A percentile compares a stretch with the other conserved stretches of the same genome.
phyloP scores from a whole-genome alignment of 1,284 basidiomycete species.

The Ustilago tritici region DNA sequence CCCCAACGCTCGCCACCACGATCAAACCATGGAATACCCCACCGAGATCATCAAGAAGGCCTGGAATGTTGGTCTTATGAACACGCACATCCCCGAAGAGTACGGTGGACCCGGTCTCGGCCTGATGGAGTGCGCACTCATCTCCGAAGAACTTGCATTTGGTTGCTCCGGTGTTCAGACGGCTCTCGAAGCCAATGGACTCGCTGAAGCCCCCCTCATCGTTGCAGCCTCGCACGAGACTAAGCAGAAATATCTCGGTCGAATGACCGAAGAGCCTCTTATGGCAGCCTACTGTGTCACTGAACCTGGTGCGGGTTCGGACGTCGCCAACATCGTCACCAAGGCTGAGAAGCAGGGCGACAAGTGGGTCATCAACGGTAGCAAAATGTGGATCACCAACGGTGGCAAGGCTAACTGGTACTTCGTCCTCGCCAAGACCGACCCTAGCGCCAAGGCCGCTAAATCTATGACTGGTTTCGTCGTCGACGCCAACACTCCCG shows the following conservation, averaged over 20 bases:
- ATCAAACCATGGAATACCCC: slow-evolving; percentile 71
- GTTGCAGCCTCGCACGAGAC: slow-evolving; percentile 73
- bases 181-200: slow-evolving; percentile 72
- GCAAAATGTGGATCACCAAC: slow-evolving; percentile 74
- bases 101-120: slow-evolving; percentile 74
- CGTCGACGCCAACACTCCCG: slow-evolving; percentile 73
- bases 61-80: slow-evolving; percentile 59
- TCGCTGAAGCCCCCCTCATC: slow-evolving; percentile 73
- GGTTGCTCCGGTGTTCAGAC: slow-evolving; percentile 75
- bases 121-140: slow-evolving; percentile 72
- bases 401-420: slow-evolving; percentile 74
- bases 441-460: slow-evolving; percentile 71
- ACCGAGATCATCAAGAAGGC: slow-evolving; percentile 74
- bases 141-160: slow-evolving; percentile 73
- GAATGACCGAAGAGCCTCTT: slow-evolving; percentile 74
- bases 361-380: slow-evolving; percentile 72
- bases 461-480: slow-evolving; percentile 74
- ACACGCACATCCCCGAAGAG: slow-evolving; percentile 70
- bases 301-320: slow-evolving; percentile 74
- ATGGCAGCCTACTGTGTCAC: slow-evolving; percentile 74
- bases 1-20: slow-evolving; percentile 71
- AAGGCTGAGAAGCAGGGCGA: slow-evolving; percentile 73
- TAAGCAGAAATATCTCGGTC: slow-evolving; percentile 74
- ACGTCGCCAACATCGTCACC: slow-evolving; percentile 71
- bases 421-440: slow-evolving; percentile 74